Evolutionary conservation across 345 rosid genomes (phyloP).

Genomic region (Zanthoxylum bungeanum): DNA sequence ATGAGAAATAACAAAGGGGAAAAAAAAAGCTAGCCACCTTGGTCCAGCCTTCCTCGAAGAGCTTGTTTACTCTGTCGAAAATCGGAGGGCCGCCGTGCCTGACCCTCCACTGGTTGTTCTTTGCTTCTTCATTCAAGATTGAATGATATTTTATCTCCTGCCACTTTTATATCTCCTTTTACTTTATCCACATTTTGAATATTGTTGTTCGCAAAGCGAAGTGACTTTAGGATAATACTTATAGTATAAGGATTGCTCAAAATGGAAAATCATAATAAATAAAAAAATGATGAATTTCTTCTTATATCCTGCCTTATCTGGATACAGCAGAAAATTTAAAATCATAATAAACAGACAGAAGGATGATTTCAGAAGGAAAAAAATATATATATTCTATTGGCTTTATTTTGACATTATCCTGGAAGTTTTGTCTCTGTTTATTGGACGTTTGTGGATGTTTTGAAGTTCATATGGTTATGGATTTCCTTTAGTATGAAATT

Average conservation of each 20-base stretch:
- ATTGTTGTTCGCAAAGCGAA: not conserved
- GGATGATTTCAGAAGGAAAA: not conserved
- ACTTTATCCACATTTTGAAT: not conserved
- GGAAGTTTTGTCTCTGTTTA: not conserved
- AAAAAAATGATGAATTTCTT: not conserved
- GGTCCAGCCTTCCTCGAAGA: slow-evolving; percentile 67
- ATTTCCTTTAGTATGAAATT: too few species aligned
- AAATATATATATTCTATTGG: too few species aligned
- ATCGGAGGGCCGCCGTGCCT: slow-evolving; percentile 60
- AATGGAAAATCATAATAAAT: not conserved
- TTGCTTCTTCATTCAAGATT: slow-evolving; percentile 40
- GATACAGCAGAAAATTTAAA: not conserved
- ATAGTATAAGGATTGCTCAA: not conserved
- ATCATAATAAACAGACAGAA: not conserved
- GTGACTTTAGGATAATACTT: too few species aligned
- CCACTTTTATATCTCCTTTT: not conserved
- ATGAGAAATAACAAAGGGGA: not conserved
- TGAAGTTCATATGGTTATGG: too few species aligned
- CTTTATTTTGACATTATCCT: not conserved
- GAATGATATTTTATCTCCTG: slow-evolving; percentile 56
- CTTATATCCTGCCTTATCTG: not conserved
- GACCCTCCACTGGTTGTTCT: slow-evolving; percentile 49
- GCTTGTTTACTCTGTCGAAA: slow-evolving; percentile 49
- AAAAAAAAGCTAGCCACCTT: slow-evolving; percentile 25
- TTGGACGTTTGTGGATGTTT: not conserved